A percentile compares a stretch with the other conserved stretches of the same genome.
These are phyloP conservation scores for Solanum lignicaule DNA, from an alignment of 257 asterid genomes.

Conservation along the genomic window DNA sequence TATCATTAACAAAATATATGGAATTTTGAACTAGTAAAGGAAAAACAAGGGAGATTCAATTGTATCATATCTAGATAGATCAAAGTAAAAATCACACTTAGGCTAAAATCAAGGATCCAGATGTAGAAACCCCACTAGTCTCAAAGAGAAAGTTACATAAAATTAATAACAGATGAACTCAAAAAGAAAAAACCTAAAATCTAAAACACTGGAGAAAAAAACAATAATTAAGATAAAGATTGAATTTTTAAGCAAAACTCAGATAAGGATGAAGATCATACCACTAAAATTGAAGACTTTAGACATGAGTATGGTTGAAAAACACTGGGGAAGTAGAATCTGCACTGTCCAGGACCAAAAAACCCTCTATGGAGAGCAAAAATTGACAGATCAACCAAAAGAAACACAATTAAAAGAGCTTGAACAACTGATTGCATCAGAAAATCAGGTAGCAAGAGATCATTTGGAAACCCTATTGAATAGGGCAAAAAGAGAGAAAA, in stretches of 20 bases:
- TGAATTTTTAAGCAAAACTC: constrained; percentile 1
- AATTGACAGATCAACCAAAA: constrained; percentile 26
- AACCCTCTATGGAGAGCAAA: constrained; percentile 59
- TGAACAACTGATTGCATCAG: constrained; percentile 50
- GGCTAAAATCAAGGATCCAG: background rate
- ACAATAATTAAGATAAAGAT: background rate
- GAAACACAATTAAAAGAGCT: constrained; percentile 21
- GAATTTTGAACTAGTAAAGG: background rate
- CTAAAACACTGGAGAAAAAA: background rate
- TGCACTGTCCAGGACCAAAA: constrained; percentile 24
- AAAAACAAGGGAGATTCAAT: background rate
- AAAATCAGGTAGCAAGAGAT: constrained; percentile 15
- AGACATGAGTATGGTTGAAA: constrained; percentile 47
- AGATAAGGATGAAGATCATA: constrained; percentile 23
- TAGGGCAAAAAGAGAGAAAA: constrained; percentile 58
- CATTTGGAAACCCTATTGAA: constrained; percentile 47
- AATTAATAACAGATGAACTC: background rate
- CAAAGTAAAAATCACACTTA: background rate
- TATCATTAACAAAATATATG: background rate
- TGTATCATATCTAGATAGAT: background rate
- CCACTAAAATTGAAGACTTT: constrained; percentile 70
- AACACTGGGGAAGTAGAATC: constrained; percentile 22
- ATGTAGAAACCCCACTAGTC: background rate
- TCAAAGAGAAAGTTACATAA: background rate
- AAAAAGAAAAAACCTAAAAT: background rate